These are phyloP conservation scores for Pholiota conissans DNA, from an alignment of 768 basidiomycete species.

Conservation along the genomic window DNA sequence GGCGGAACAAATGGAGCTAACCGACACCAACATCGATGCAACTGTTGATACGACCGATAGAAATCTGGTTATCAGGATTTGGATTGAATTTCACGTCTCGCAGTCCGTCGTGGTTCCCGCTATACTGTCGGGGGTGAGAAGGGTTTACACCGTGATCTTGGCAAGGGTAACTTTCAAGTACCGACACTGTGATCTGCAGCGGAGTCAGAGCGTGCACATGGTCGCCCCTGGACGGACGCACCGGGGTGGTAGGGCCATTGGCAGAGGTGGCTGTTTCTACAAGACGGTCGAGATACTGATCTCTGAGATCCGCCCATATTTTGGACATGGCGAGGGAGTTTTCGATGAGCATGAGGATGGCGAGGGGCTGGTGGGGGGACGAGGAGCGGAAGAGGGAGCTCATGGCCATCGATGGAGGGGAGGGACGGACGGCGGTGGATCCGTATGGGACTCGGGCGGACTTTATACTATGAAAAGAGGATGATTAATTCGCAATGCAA, in stretches of 20 bases:
- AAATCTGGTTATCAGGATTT: slow-evolving; percentile 43
- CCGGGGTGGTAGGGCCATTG: slow-evolving; percentile 36
- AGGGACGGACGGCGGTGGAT: slow-evolving; percentile 29
- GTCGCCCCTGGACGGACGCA: slow-evolving; percentile 27
- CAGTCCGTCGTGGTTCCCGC: slow-evolving; percentile 35
- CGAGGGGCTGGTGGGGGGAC: slow-evolving; percentile 32
- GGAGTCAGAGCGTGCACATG: too few species aligned
- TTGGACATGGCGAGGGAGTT: slow-evolving; percentile 47
- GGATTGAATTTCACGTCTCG: slow-evolving; percentile 43
- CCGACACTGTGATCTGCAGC: slow-evolving; percentile 39
- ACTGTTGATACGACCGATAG: slow-evolving; percentile 39
- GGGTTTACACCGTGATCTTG: slow-evolving; percentile 27
- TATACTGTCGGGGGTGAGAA: slow-evolving; percentile 39
- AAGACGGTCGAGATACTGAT: slow-evolving; percentile 43
- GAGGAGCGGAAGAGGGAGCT: slow-evolving; percentile 22
- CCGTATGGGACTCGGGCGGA: slow-evolving; percentile 42
- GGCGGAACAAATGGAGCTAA: neutral
- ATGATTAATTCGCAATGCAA: slow-evolving; percentile 1
- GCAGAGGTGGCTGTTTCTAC: slow-evolving; percentile 39
- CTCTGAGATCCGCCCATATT: slow-evolving; percentile 50
- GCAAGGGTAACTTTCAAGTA: slow-evolving; percentile 46
- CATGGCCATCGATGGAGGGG: slow-evolving; percentile 20
- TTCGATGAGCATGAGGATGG: slow-evolving; percentile 53
- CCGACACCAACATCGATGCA: slow-evolving; percentile 44
- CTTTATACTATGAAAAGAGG: slow-evolving; percentile 31